Evolutionary conservation across 2,329 filamentous ascomycete genomes (phyloP), one percentile per base, ranked within the genome.

Genomic region (Pseudopyrenochaeta lycopersici): DNA sequence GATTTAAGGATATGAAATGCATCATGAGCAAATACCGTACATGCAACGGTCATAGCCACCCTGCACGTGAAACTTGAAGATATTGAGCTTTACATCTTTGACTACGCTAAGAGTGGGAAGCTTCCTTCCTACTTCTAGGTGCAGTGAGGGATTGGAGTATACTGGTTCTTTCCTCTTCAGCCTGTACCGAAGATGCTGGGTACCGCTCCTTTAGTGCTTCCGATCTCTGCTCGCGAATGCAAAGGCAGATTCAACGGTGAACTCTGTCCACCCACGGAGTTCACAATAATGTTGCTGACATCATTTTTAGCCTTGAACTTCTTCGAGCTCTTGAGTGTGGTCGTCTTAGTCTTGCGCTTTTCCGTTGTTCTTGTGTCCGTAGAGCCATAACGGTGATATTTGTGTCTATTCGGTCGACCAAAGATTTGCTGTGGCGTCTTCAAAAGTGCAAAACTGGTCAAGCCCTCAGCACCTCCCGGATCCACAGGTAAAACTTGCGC

Each of bases 401-500:
- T 70, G 44, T 70, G 62, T 29, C 73, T 56, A 6, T 67, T 57
- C 3, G 67, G 51, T 12, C 74, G 64, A 6, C 77, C 79, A 71
- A 82, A 83, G 0, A 84, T 63, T 50, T 76, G 76, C 61, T 82
- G 78, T 12, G 76, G 73, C 4, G 53, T 63, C 7, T 74, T 62
- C 7, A 84, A 58, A 17, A 65, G 58, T 5, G 80, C 80, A 65
- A 81, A 80, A 48, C 77, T 78, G 1, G 60, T 63, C 5, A 64
- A 5, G 0, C 73, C 74, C 4, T 56, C 35, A 10, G 58, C 56
- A 52, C 79, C 76, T 2, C 65, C 58, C 3, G 66, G 60, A 12
- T 73, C 70, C 1, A 81, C 67, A 35, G 76, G 72, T 17, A 88
- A 60, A 29, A 85, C 78, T 9, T 76, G 71, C 40, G 85, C 84